These are phyloP conservation scores for Kodamaea suecica DNA, from an alignment of 1,139 yeast genomes.

Conservation along the genomic window DNA sequence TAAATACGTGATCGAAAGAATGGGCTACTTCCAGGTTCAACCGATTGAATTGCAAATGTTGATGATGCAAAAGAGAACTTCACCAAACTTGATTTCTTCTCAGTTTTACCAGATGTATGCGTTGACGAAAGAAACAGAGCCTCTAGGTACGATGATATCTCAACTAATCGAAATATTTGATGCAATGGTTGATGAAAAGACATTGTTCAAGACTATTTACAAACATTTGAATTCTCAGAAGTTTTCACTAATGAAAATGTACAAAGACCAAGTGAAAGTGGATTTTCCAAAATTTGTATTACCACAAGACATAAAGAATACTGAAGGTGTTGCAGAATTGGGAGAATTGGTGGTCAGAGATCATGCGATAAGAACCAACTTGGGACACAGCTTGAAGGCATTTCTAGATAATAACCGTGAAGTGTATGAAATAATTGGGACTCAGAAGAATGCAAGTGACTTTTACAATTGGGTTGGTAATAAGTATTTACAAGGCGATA, in stretches of 20 bases:
- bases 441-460: not conserved
- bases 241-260: conserved; percentile 6
- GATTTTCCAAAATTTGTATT: not conserved
- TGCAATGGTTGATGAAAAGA: conserved; percentile 11
- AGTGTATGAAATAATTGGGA: not conserved
- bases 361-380: conserved; percentile 2
- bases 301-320: not conserved
- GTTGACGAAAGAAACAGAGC: conserved; percentile 9
- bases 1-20: conserved; percentile 17
- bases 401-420: conserved; percentile 2
- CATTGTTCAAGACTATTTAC: conserved; percentile 2
- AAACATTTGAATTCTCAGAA: conserved; percentile 4
- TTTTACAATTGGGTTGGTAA: not conserved
- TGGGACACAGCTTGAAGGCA: conserved; percentile 4
- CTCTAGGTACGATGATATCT: conserved; percentile 13
- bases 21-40: conserved; percentile 14
- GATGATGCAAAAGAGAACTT: conserved; percentile 9
- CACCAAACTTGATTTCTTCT: conserved; percentile 11
- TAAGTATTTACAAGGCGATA: not conserved
- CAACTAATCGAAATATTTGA: conserved; percentile 15
- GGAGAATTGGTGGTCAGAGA: conserved; percentile 3
- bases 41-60: conserved; percentile 2
- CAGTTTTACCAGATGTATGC: conserved; percentile 25
- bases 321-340: not conserved
- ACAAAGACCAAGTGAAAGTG: not conserved